Conservation (phyloP, 2,329 filamentous ascomycete genomes). For the Macroventuria anomochaeta region DNA sequence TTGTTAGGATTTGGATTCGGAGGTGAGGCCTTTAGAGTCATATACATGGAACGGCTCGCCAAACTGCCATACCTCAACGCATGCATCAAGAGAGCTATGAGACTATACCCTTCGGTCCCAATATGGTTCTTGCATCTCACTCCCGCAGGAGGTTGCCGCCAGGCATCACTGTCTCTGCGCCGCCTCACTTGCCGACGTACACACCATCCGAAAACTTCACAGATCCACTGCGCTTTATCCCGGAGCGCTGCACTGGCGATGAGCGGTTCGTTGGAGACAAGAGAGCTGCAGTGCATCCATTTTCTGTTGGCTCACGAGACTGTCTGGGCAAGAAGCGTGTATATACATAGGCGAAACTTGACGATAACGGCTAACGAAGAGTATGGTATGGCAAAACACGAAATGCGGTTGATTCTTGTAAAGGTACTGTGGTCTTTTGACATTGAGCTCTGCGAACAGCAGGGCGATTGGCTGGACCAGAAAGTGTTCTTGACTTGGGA, state of each 20-base stretch:
- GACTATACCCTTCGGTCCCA: conserved; percentile 53
- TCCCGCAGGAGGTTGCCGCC: conserved; percentile 49
- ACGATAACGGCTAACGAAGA: neutral
- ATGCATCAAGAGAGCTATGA: conserved; percentile 51
- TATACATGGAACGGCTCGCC: conserved; percentile 41
- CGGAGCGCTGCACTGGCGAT: conserved; percentile 51
- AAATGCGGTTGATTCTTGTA: conserved; percentile 51
- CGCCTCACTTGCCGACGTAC: conserved; percentile 31
- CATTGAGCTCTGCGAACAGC: conserved; percentile 33
- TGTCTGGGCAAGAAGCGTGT: conserved; percentile 49
- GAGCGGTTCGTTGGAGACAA: conserved; percentile 36
- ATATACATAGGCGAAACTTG: conserved; percentile 1
- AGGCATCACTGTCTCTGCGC: conserved; percentile 20
- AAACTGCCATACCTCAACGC: conserved; percentile 48
- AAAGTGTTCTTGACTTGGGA: conserved; percentile 47
- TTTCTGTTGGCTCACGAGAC: conserved; percentile 53
- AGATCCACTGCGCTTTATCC: conserved; percentile 46
- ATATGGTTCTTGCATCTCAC: conserved; percentile 44
- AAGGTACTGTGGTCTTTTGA: conserved; percentile 51
- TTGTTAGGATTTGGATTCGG: neutral
- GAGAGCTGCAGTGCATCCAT: conserved; percentile 51
- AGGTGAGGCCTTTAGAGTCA: conserved; percentile 15
- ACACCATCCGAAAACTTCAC: conserved; percentile 41
- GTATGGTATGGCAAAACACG: conserved; percentile 47
- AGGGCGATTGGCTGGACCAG: conserved; percentile 46